Conservation (phyloP, 179 eudicot genomes). For the Carnegiea gigantea region DNA sequence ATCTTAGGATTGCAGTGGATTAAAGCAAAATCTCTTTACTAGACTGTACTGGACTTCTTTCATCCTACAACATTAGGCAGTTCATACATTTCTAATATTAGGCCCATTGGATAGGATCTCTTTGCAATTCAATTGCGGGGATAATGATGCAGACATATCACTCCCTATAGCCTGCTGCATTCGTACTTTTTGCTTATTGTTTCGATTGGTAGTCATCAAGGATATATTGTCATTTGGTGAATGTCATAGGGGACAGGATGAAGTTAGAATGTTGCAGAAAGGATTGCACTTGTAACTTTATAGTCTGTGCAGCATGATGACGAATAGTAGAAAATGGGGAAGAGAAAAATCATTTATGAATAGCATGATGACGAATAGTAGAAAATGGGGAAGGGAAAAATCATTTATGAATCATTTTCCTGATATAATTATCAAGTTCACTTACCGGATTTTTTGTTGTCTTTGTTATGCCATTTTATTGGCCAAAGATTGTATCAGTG, state of each 20-base stretch:
- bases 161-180: no score
- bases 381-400: not conserved
- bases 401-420: not conserved
- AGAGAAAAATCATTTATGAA: not conserved
- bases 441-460: no score
- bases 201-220: not conserved
- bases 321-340: not conserved
- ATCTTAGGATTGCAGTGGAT: no score
- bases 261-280: conserved; percentile 1
- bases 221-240: not conserved
- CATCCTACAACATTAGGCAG: no score
- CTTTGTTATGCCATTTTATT: not conserved
- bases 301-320: not conserved
- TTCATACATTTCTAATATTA: not conserved
- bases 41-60: no score
- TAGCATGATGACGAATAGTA: no score
- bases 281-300: not conserved
- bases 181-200: not conserved
- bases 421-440: not conserved
- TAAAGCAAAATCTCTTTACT: no score
- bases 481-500: not conserved
- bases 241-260: not conserved
- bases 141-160: no score
- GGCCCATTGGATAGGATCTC: no score
- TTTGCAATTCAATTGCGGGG: no score